These are phyloP conservation scores for Podaxis sp. DNA, from an alignment of 768 basidiomycete species.

Conservation along the genomic window DNA sequence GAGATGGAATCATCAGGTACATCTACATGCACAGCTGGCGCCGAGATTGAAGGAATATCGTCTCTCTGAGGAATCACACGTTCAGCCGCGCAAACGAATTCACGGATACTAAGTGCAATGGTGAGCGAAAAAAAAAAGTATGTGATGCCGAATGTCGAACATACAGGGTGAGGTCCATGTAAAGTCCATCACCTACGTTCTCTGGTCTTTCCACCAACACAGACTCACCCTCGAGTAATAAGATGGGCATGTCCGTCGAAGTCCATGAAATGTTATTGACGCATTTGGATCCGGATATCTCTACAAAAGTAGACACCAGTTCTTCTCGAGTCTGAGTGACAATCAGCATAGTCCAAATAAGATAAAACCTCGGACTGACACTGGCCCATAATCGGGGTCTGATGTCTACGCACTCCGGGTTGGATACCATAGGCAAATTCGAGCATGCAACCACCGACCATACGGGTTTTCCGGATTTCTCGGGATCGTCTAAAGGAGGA, in stretches of 20 bases:
- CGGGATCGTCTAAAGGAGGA: background rate
- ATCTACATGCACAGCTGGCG: background rate
- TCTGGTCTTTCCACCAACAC: slow-evolving; percentile 1
- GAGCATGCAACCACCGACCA: background rate
- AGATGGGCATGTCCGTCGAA: slow-evolving; percentile 8
- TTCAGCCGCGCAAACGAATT: background rate
- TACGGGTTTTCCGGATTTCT: background rate
- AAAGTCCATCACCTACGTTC: background rate
- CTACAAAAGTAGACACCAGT: slow-evolving; percentile 2
- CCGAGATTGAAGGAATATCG: background rate
- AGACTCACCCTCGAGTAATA: slow-evolving; percentile 3
- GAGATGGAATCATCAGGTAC: background rate
- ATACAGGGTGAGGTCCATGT: slow-evolving; percentile 9
- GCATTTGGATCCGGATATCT: slow-evolving; percentile 11
- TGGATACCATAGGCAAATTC: background rate
- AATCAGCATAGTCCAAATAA: background rate
- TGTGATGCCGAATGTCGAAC: background rate
- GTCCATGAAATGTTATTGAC: slow-evolving; percentile 11
- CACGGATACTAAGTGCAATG: background rate
- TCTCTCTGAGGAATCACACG: background rate
- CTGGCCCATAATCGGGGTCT: slow-evolving; percentile 5
- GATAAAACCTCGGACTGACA: background rate
- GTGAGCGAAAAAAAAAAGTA: background rate
- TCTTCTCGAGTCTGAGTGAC: background rate
- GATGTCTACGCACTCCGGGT: background rate